These are phyloP conservation scores for Juglanconis oblonga DNA, from an alignment of 2,329 filamentous ascomycete genomes.

Conservation along the genomic window DNA sequence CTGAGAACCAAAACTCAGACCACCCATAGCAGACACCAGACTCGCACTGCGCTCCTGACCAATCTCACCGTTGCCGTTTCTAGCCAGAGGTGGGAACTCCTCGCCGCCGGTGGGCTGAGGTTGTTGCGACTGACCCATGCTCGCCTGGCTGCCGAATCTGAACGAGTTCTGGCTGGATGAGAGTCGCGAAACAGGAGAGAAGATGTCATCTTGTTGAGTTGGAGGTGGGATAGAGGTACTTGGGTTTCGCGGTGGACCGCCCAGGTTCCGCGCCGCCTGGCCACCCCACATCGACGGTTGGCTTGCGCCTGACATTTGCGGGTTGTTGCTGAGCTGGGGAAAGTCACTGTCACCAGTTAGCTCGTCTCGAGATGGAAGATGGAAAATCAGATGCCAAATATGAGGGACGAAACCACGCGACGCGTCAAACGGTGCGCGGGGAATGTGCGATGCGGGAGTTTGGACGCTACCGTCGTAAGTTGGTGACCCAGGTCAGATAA, in stretches of 20 bases:
- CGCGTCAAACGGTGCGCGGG: neutral
- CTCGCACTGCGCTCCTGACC: constrained; percentile 51
- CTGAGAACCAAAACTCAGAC: constrained; percentile 43
- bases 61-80: constrained; percentile 56
- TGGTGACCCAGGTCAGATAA: neutral
- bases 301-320: constrained; percentile 48
- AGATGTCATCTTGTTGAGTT: constrained; percentile 45
- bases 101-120: constrained; percentile 49
- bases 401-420: neutral
- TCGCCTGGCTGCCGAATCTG: constrained; percentile 50
- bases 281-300: constrained; percentile 55
- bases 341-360: constrained; percentile 53
- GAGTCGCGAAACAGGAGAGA: constrained; percentile 37
- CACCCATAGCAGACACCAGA: constrained; percentile 52
- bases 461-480: neutral
- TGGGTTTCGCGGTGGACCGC: constrained; percentile 49
- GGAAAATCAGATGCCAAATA: neutral
- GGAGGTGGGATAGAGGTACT: constrained; percentile 50
- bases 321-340: constrained; percentile 54
- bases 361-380: neutral
- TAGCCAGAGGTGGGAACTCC: constrained; percentile 61
- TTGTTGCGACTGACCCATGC: constrained; percentile 41
- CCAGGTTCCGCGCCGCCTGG: constrained; percentile 46
- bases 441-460: neutral
- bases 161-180: constrained; percentile 45